Base-by-base conservation (phyloP, 768 basidiomycete genomes). In the Tricholoma sp. region DNA sequence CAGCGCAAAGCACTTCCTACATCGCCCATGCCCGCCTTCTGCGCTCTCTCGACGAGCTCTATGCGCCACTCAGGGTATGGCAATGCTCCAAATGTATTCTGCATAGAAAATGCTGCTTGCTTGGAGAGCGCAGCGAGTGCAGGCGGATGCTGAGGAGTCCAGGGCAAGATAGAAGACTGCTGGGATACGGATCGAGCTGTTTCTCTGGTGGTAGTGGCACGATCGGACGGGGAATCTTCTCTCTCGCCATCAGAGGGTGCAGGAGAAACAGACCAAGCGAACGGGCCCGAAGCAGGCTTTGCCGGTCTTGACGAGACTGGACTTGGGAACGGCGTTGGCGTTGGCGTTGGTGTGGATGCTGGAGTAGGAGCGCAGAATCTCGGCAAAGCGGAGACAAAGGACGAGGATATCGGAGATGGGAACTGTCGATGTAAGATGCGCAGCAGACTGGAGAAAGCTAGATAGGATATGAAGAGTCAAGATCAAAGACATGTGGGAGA, bases 61-160 rank as follows among this genome's bases (percentile, higher is more conserved):
- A 72, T 62, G 0, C 86, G 79, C 87, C 87, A 89, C 60, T 87
- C 86, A 0, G 87, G 87, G 65, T 85, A 88, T 0, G 79, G 80
- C 1, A 85, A 66, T 0, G 79, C 74, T 4, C 74, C 72, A 15
- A 74, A 70, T 12, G 65, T 61, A 31, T 61, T 59, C 2, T 53
- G 57, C n/a, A 52, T 53, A 49, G 53, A 58, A 24, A 54, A 54
- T 31, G 50, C 58, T n/a, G 55, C 55, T 52, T 36, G 60, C 6
- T 56, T 59, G 39, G 57, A 62, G 45, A 60, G 64, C 31, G 39
- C 57, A 6, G 62, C 57, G 4, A 65, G 62, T 0, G 50, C 54
- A 2, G 63, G 15, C 1, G 61, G 61, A 49, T 67, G 65, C 4
- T 57, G 55, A 2, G 59, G 58, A n/a, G 36, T 12, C 6, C 52